A percentile compares a stretch with the other conserved stretches of the same genome.
Evolutionary conservation across 208 protist species (phyloP).

Genomic region (Tritrichomonas foetus): DNA sequence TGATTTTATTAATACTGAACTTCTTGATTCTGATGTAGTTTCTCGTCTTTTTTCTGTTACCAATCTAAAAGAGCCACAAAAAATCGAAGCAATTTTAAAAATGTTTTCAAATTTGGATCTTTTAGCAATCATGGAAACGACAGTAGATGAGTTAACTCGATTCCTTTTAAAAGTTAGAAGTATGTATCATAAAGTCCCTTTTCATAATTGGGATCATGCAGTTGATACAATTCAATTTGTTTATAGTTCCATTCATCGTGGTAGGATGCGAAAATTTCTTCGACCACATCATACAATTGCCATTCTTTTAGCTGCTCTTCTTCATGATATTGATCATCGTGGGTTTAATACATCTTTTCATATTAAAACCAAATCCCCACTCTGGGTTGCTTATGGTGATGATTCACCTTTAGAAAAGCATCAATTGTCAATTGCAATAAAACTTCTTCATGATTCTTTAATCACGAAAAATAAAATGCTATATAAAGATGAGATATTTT

Average conservation of each 20-base stretch:
- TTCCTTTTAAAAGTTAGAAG: background rate
- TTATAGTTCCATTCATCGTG: background rate
- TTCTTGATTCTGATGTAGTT: too few relatives aligned
- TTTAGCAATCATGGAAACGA: too few relatives aligned
- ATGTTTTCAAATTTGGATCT: too few relatives aligned
- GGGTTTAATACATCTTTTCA: background rate
- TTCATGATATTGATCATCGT: background rate
- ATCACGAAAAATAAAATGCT: background rate
- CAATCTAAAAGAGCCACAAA: too few relatives aligned
- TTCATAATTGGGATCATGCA: background rate
- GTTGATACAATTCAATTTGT: background rate
- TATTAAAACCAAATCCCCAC: background rate
- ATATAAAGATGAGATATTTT: background rate
- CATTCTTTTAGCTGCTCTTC: background rate
- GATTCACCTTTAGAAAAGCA: background rate
- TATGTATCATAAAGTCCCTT: background rate
- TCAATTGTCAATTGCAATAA: background rate
- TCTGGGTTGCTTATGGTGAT: background rate
- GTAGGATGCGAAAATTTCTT: background rate
- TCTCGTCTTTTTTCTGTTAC: too few relatives aligned
- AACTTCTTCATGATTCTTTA: background rate
- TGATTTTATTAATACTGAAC: too few relatives aligned
- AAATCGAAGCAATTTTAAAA: too few relatives aligned
- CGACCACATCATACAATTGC: background rate
- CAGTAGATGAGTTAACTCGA: too few relatives aligned